Conservation (phyloP, 805 yeast genomes). For the Saturnispora gosingensis region DNA sequence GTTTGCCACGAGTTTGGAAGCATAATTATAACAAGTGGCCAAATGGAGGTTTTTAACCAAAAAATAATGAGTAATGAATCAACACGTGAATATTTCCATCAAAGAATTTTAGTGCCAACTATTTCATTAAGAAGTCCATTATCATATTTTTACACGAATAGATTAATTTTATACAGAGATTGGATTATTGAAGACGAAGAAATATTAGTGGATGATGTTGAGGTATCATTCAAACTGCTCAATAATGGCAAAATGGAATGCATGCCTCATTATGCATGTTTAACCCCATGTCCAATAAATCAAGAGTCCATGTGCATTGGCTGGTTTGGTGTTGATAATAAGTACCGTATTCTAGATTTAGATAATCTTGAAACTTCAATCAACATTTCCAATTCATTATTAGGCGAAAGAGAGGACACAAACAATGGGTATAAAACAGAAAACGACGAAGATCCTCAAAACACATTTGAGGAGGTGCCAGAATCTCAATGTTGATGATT, state of each 20-base stretch:
- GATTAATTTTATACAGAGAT: slow-evolving; percentile 25
- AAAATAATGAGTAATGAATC: slow-evolving; percentile 13
- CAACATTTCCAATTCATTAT: not conserved
- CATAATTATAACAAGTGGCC: slow-evolving; percentile 22
- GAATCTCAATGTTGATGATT: slow-evolving; percentile 9
- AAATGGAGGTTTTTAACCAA: slow-evolving; percentile 22
- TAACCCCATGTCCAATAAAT: slow-evolving; percentile 12
- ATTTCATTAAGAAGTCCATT: slow-evolving; percentile 23
- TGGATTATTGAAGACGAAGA: slow-evolving; percentile 19
- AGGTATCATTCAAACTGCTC: slow-evolving; percentile 18
- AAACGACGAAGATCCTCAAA: not conserved
- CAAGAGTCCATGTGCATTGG: slow-evolving; percentile 6
- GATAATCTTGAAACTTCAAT: slow-evolving; percentile 1
- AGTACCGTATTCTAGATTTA: slow-evolving; percentile 11
- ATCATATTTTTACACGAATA: slow-evolving; percentile 21
- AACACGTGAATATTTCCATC: slow-evolving; percentile 14
- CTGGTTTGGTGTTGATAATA: slow-evolving; percentile 11
- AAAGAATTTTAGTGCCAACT: slow-evolving; percentile 25
- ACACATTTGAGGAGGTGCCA: slow-evolving; percentile 7
- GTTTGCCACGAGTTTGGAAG: slow-evolving; percentile 6
- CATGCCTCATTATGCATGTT: slow-evolving; percentile 21
- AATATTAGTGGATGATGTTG: slow-evolving; percentile 10
- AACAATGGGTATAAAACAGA: not conserved
- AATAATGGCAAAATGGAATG: slow-evolving; percentile 13
- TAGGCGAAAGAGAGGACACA: not conserved